Evolutionary conservation across 2,329 filamentous ascomycete species (phyloP).

Genomic region (Calcarisporium arbuscula): DNA sequence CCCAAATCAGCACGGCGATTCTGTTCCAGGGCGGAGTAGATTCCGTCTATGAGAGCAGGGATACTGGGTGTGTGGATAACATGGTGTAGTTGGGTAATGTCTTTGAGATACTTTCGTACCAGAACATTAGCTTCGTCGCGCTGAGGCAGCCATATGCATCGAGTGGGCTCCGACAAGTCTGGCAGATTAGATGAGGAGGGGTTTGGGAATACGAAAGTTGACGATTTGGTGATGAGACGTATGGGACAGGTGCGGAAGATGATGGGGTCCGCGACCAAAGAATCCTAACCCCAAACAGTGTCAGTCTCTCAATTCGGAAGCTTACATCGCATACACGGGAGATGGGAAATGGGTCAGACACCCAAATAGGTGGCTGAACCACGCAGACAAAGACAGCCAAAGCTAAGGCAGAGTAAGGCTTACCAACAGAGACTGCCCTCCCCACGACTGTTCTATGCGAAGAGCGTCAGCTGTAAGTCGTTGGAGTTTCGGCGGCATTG

Average conservation of each 20-base stretch:
- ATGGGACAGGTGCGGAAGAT: slow-evolving; percentile 27
- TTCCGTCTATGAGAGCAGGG: slow-evolving; percentile 20
- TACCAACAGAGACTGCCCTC: slow-evolving; percentile 23
- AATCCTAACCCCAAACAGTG: slow-evolving; percentile 16
- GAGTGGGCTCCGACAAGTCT: slow-evolving; percentile 20
- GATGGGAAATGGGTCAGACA: no score
- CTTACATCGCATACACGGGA: background rate
- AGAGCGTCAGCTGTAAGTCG: slow-evolving; percentile 27
- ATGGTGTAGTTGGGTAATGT: slow-evolving; percentile 25
- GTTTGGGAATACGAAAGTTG: slow-evolving; percentile 24
- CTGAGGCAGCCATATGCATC: slow-evolving; percentile 27
- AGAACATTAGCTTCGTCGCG: slow-evolving; percentile 23
- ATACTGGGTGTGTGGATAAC: slow-evolving; percentile 23
- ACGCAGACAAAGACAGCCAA: background rate
- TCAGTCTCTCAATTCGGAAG: slow-evolving; percentile 6
- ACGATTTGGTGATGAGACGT: slow-evolving; percentile 23
- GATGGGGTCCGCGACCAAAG: slow-evolving; percentile 22
- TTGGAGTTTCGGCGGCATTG: slow-evolving; percentile 23
- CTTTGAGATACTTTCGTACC: slow-evolving; percentile 21
- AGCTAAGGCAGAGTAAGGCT: slow-evolving; percentile 9
- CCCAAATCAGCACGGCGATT: slow-evolving; percentile 16
- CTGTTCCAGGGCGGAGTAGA: slow-evolving; percentile 22
- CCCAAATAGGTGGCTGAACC: background rate
- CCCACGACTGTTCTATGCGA: slow-evolving; percentile 24
- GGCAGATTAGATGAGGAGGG: slow-evolving; percentile 14